Percentiles rank a stretch among this genome's conserved stretches.
phyloP scores from a whole-genome alignment of 2,329 filamentous ascomycete genomes.

The Pochonia chlamydosporia region DNA sequence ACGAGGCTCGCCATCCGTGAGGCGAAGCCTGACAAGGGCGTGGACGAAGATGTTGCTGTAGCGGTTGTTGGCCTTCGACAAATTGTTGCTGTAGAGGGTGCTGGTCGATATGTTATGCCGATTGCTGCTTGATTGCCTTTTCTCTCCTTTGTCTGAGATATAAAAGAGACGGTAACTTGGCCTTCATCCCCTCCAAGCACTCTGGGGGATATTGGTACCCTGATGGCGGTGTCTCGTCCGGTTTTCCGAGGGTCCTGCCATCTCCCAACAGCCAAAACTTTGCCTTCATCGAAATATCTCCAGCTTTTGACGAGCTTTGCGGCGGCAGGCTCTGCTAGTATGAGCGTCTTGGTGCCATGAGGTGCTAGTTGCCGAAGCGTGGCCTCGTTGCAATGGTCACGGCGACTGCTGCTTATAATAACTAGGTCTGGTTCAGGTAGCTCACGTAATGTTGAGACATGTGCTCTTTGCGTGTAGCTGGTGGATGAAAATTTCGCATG shows the following conservation, averaged over 20 bases:
- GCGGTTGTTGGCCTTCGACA: constrained; percentile 14
- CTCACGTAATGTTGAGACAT: constrained; percentile 45
- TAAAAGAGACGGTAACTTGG: constrained; percentile 65
- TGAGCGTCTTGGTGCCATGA: constrained; percentile 48
- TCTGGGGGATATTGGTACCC: constrained; percentile 48
- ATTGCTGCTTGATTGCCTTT: constrained; percentile 60
- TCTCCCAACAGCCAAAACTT: constrained; percentile 36
- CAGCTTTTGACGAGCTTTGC: constrained; percentile 61
- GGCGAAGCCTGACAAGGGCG: constrained; percentile 1
- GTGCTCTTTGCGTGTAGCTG: constrained; percentile 47
- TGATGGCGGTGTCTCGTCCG: constrained; percentile 27
- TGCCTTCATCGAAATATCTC: constrained; percentile 58
- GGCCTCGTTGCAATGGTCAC: constrained; percentile 65
- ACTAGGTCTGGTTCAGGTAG: constrained; percentile 39
- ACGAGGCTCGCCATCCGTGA: constrained; percentile 5
- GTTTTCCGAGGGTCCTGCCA: constrained; percentile 37
- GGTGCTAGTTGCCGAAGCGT: constrained; percentile 60
- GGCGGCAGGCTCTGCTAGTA: constrained; percentile 60
- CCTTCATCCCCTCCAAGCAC: constrained; percentile 48
- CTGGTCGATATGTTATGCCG: constrained; percentile 65
- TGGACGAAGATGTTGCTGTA: constrained; percentile 11
- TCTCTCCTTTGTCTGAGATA: constrained; percentile 55
- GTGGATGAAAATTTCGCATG: constrained; percentile 50
- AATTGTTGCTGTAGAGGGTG: constrained; percentile 24
- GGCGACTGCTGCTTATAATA: constrained; percentile 40